Conservation (phyloP, 2,329 filamentous ascomycete species). For the Rutstroemia sydowiana region DNA sequence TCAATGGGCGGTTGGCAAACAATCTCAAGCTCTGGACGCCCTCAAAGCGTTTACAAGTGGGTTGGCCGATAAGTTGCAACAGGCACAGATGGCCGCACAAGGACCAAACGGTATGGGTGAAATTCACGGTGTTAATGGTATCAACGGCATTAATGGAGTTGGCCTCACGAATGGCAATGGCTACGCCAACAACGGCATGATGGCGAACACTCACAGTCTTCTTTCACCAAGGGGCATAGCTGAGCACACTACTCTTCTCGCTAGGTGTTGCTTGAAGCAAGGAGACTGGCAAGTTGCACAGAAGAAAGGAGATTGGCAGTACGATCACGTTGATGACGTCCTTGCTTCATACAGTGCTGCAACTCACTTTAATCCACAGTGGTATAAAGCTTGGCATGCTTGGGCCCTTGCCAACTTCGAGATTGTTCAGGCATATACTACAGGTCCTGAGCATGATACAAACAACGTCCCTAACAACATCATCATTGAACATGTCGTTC, state of each 20-base stretch:
- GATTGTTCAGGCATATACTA: constrained; percentile 72
- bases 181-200: constrained; percentile 27
- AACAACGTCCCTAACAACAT: constrained; percentile 52
- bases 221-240: constrained; percentile 38
- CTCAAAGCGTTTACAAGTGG: constrained; percentile 55
- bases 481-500: constrained; percentile 82
- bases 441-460: constrained; percentile 20
- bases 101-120: constrained; percentile 25
- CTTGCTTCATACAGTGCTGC: constrained; percentile 85
- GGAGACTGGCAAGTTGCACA: constrained; percentile 91
- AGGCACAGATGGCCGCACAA: constrained; percentile 24
- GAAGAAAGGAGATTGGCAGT: constrained; percentile 82
- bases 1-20: constrained; percentile 81
- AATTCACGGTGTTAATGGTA: constrained; percentile 23
- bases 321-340: constrained; percentile 79
- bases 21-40: constrained; percentile 50
- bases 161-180: constrained; percentile 39
- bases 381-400: constrained; percentile 99
- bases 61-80: constrained; percentile 36
- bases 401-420: constrained; percentile 99
- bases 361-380: constrained; percentile 86
- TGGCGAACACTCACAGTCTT: constrained; percentile 31
- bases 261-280: constrained; percentile 92
- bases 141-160: constrained; percentile 32
- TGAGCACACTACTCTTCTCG: constrained; percentile 65